A percentile compares a stretch with the other conserved stretches of the same genome.
Evolutionary conservation across 2,329 filamentous ascomycete genomes (phyloP).

Genomic region (Pseudogymnoascus pannorum): DNA sequence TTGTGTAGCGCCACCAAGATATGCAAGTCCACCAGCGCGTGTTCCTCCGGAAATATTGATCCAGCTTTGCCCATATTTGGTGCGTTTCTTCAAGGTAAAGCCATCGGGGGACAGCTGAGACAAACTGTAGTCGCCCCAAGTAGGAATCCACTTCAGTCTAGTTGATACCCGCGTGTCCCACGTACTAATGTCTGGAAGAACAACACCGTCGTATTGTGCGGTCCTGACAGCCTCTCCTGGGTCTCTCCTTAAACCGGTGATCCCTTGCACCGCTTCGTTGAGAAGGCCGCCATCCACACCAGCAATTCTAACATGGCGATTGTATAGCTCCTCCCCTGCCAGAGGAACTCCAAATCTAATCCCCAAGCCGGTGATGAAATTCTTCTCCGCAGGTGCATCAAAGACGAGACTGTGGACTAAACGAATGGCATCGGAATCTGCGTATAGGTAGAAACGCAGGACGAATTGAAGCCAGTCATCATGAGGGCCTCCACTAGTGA

Average conservation of each 20-base stretch:
- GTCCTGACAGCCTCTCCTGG: conserved; percentile 42
- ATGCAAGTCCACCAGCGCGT: conserved; percentile 48
- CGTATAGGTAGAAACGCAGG: conserved; percentile 52
- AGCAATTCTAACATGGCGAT: conserved; percentile 51
- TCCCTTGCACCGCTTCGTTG: conserved; percentile 50
- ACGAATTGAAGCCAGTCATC: conserved; percentile 39
- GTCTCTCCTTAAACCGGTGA: conserved; percentile 51
- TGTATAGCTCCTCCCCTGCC: conserved; percentile 43
- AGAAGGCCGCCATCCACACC: conserved; percentile 49
- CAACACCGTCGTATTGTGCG: conserved; percentile 43
- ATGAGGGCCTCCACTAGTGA: conserved; percentile 29
- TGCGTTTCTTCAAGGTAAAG: conserved; percentile 53
- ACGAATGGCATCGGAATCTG: conserved; percentile 46
- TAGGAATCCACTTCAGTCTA: conserved; percentile 47
- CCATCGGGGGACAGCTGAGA: conserved; percentile 52
- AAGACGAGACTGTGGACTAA: conserved; percentile 50
- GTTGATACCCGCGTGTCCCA: conserved; percentile 41
- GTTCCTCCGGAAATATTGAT: conserved; percentile 50
- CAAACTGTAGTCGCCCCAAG: conserved; percentile 51
- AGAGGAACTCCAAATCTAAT: conserved; percentile 50
- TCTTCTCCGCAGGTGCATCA: conserved; percentile 39
- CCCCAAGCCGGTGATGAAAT: conserved; percentile 48
- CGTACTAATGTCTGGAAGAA: conserved; percentile 36
- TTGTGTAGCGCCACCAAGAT: conserved; percentile 47
- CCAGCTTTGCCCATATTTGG: conserved; percentile 49